Evolutionary conservation across 345 rosid species (phyloP).

Genomic region (Aegle marmelos): DNA sequence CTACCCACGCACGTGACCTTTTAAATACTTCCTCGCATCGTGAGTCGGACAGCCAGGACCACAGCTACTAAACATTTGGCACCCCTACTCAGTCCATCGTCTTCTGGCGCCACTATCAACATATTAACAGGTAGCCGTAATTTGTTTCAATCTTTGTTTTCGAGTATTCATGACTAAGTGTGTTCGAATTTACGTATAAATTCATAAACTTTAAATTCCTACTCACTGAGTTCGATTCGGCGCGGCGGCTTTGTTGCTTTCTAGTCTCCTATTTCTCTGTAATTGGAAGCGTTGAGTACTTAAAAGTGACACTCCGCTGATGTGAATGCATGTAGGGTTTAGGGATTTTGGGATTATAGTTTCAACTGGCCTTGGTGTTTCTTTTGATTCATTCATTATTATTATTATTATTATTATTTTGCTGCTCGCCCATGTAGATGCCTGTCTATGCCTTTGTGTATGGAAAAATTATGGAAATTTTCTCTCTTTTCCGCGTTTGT

Average conservation of each 20-base stretch:
- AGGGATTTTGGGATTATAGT: background rate
- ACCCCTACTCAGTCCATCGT: background rate
- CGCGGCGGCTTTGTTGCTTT: background rate
- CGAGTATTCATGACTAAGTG: background rate
- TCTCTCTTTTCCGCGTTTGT: background rate
- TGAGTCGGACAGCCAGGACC: constrained; percentile 7
- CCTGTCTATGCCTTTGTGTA: background rate
- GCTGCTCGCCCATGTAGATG: background rate
- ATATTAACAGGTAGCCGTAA: background rate
- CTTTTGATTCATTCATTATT: background rate
- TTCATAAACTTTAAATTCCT: background rate
- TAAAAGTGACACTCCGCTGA: background rate
- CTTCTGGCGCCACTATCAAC: background rate
- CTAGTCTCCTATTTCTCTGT: background rate
- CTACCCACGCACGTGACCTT: background rate
- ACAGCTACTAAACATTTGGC: background rate
- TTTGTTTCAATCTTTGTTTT: background rate
- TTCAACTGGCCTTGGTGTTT: background rate
- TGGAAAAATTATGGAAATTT: background rate
- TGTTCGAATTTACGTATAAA: background rate
- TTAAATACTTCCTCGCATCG: too few relatives aligned
- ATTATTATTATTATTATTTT: too few relatives aligned
- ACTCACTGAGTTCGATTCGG: background rate
- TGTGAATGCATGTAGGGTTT: background rate
- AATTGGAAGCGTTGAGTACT: background rate